These are phyloP conservation scores for Phaeotremella fagi DNA, from an alignment of 768 basidiomycete species.

Conservation along the genomic window DNA sequence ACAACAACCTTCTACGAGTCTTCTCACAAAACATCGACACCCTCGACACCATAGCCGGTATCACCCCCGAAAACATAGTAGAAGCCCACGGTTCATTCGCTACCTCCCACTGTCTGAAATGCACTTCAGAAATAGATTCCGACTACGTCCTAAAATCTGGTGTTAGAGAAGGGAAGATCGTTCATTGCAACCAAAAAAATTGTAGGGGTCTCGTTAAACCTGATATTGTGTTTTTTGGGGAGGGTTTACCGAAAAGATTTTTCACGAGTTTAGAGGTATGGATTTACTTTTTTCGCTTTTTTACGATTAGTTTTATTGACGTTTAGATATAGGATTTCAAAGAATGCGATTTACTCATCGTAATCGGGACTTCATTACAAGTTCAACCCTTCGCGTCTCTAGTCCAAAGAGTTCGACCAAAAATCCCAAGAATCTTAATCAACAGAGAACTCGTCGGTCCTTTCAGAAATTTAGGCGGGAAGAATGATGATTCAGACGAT, in stretches of 20 bases:
- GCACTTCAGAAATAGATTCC: slow-evolving; percentile 58
- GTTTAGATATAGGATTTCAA: slow-evolving; percentile 53
- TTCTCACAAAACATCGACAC: slow-evolving; percentile 64
- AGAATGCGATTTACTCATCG: slow-evolving; percentile 77
- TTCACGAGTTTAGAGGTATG: slow-evolving; percentile 54
- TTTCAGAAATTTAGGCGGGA: slow-evolving; percentile 7
- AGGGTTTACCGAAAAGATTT: slow-evolving; percentile 65
- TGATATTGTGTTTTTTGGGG: slow-evolving; percentile 91
- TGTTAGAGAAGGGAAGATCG: slow-evolving; percentile 61
- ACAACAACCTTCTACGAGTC: slow-evolving; percentile 58
- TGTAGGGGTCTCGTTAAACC: slow-evolving; percentile 80
- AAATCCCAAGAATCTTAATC: slow-evolving; percentile 78
- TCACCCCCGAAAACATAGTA: slow-evolving; percentile 67
- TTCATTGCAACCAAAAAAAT: slow-evolving; percentile 60
- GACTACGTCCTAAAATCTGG: slow-evolving; percentile 61
- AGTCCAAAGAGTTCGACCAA: slow-evolving; percentile 55
- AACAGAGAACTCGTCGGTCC: slow-evolving; percentile 75
- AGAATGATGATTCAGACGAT: not conserved
- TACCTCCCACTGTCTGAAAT: slow-evolving; percentile 73
- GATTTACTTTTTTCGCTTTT: no score
- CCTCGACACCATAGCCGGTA: slow-evolving; percentile 75
- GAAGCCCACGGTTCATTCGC: slow-evolving; percentile 98
- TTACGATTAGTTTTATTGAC: no score
- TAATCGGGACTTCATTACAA: slow-evolving; percentile 75
- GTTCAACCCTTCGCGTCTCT: slow-evolving; percentile 78